Conservation (phyloP, 2,329 filamentous ascomycete genomes). For the Pestalotiopsis sp. region DNA sequence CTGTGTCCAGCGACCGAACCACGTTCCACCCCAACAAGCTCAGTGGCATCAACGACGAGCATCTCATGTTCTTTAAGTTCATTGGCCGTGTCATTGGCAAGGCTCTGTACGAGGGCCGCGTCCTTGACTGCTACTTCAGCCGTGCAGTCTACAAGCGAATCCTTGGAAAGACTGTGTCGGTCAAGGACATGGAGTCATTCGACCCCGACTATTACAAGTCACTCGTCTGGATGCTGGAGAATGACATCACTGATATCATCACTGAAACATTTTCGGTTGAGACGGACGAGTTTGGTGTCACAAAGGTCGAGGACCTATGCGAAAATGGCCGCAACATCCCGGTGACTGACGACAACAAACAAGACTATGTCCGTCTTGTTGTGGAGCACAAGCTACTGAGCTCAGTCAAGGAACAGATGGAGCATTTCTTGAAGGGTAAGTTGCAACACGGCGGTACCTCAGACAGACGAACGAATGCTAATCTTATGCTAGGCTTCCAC, state of each 20-base stretch:
- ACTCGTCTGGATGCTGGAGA: constrained; percentile 96
- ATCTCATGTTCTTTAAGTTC: constrained; percentile 98
- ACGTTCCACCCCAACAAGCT: constrained; percentile 98
- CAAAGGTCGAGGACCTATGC: constrained; percentile 81
- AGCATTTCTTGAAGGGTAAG: constrained; percentile 83
- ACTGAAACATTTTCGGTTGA: constrained; percentile 95
- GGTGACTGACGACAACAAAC: constrained; percentile 97
- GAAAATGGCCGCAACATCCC: constrained; percentile 86
- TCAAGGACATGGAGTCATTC: constrained; percentile 99
- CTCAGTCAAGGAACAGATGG: constrained; percentile 92
- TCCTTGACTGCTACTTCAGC: constrained; percentile 98
- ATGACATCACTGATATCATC: constrained; percentile 97
- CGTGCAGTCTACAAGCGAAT: constrained; percentile 98
- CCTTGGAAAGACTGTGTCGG: constrained; percentile 87
- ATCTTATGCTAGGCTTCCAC: constrained; percentile 71
- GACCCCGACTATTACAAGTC: constrained; percentile 99
- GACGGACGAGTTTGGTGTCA: constrained; percentile 90
- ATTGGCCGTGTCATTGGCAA: constrained; percentile 98
- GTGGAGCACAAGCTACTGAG: constrained; percentile 91
- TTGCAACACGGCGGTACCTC: constrained; percentile 11
- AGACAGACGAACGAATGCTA: constrained; percentile 24
- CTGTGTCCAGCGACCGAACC: constrained; percentile 93
- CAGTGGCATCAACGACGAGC: constrained; percentile 91
- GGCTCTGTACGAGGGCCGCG: constrained; percentile 90
- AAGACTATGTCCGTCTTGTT: constrained; percentile 92